Percentiles rank a stretch among this genome's conserved stretches.
phyloP scores from a whole-genome alignment of 305 asterid species.

The Lippia alba region DNA sequence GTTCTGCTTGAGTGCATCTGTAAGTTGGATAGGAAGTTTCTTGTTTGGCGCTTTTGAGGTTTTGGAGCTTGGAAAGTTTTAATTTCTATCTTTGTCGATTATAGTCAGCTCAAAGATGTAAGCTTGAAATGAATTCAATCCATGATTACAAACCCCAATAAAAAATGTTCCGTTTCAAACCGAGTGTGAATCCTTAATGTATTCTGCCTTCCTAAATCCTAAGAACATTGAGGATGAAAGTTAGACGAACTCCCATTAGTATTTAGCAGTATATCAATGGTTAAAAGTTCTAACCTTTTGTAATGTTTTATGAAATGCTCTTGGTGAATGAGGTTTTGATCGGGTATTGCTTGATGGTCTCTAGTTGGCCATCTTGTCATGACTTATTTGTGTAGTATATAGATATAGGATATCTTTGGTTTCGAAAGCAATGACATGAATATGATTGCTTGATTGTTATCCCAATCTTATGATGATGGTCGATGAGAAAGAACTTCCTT shows the following conservation, averaged over 20 bases:
- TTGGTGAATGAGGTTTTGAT: constrained; percentile 2
- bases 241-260: neutral
- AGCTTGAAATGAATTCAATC: neutral
- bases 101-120: constrained; percentile 3
- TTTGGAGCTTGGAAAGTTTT: neutral
- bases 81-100: constrained; percentile 9
- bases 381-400: constrained; percentile 9
- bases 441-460: constrained; percentile 16
- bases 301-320: neutral
- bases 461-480: constrained; percentile 9
- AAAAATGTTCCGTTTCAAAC: constrained; percentile 1
- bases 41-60: constrained; percentile 11
- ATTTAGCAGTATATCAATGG: neutral
- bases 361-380: constrained; percentile 5
- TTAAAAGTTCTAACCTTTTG: neutral
- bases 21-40: constrained; percentile 4
- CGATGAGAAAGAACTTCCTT: constrained; percentile 8
- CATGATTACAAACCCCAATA: neutral
- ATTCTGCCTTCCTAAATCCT: neutral
- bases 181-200: constrained; percentile 9
- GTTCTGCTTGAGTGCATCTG: neutral
- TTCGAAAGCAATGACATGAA: neutral
- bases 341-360: neutral
- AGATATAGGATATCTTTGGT: neutral
- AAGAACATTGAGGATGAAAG: constrained; percentile 2